These are phyloP conservation scores for Ramaria rubella DNA, from an alignment of 768 basidiomycete genomes.

Conservation along the genomic window DNA sequence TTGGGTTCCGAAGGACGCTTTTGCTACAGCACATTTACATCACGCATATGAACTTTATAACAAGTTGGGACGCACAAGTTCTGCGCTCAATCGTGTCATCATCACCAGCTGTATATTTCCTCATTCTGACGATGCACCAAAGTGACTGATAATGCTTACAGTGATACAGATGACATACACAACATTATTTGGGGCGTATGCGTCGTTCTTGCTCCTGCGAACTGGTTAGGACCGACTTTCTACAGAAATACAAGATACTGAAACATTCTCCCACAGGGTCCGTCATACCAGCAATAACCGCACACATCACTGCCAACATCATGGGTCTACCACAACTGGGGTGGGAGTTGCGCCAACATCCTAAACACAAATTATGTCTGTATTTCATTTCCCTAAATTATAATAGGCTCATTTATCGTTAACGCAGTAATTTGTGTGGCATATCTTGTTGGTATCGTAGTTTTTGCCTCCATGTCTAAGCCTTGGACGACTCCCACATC, in stretches of 20 bases:
- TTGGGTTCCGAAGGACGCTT: not conserved
- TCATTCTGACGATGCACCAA: slow-evolving; percentile 8
- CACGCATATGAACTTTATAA: slow-evolving; percentile 86
- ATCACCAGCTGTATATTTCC: slow-evolving; percentile 43
- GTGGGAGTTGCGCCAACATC: slow-evolving; percentile 49
- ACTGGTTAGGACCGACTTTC: slow-evolving; percentile 40
- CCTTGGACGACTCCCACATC: slow-evolving; percentile 45
- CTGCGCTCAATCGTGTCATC: slow-evolving; percentile 60
- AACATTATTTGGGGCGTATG: slow-evolving; percentile 86
- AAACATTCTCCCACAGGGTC: slow-evolving; percentile 35
- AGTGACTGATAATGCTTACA: slow-evolving; percentile 26
- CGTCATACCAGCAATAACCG: slow-evolving; percentile 64
- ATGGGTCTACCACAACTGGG: slow-evolving; percentile 81
- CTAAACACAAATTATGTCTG: slow-evolving; percentile 46
- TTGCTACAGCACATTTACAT: slow-evolving; percentile 71
- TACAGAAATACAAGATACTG: not conserved
- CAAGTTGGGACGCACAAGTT: slow-evolving; percentile 56
- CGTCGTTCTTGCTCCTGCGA: slow-evolving; percentile 77
- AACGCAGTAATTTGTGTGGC: slow-evolving; percentile 45
- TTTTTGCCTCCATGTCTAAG: slow-evolving; percentile 48
- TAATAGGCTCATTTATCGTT: slow-evolving; percentile 9
- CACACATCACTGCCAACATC: slow-evolving; percentile 89
- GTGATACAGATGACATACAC: slow-evolving; percentile 89
- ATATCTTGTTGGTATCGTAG: slow-evolving; percentile 55
- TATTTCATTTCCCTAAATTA: slow-evolving; percentile 14